Evolutionary conservation across 2,329 filamentous ascomycete genomes (phyloP), one percentile per base, ranked within the genome.

Genomic region (Hypoxylon sp.): DNA sequence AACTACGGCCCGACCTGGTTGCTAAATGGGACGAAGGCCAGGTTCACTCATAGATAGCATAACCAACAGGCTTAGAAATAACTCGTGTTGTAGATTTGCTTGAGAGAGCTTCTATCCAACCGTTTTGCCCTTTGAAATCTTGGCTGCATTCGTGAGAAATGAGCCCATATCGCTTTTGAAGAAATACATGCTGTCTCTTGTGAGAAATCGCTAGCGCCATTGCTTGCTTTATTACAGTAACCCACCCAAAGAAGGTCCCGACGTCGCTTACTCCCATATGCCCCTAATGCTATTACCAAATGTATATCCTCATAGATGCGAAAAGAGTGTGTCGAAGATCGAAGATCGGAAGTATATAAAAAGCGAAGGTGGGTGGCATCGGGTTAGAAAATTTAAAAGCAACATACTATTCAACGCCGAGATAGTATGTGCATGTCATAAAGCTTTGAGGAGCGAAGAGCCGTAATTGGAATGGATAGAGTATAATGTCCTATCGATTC

Each of bases 221-320:
- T 68, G 72, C 62, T 70, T 61, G 40, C n/a, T 44, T 20, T 68
- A 65, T 69, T 72, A 72, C 61, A 72, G 54, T 68, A 64, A 51
- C 50, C 64, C 50, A 30, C 63, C 59, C 53, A 72, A 71, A 66
- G 59, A 73, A 63, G 40, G 56, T 60, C 37, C 60, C 66, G 40
- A 71, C 61, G 66, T 71, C 70, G 73, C 74, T 74, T 70, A 63
- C 51, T 70, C 70, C 64, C 66, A 57, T 56, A 72, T 73, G 70
- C 64, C 61, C 70, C 56, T 63, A 71, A 68, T 70, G 68, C 57
- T 71, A 68, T 72, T 69, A 62, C 63, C 51, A 53, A 67, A 66
- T 68, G 42, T 65, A 59, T 70, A 68, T 25, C 59, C 60, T 51
- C 51, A 61, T 51, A 67, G 53, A 40, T 46, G 54, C 31, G 8